A percentile compares a stretch with the other conserved stretches of the same genome.
Conservation (phyloP, 208 protist species). For the Trypanosoma lewisi region DNA sequence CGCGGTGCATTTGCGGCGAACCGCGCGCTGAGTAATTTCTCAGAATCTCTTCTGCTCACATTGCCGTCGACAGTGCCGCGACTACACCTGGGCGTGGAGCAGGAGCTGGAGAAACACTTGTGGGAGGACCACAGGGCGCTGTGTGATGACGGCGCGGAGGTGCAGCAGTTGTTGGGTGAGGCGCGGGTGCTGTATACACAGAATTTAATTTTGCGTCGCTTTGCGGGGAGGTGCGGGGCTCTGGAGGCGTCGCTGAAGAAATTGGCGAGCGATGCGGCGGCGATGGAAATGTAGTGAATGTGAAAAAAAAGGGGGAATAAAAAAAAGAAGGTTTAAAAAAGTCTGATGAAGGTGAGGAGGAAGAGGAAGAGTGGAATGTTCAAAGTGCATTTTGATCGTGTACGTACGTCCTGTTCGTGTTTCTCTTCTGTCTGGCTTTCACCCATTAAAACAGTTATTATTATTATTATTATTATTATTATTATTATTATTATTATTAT, state of each 20-base stretch:
- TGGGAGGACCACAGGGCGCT: conserved; percentile 64
- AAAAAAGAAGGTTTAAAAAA: conserved; percentile 1
- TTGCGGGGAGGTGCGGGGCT: conserved; percentile 30
- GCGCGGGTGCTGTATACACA: conserved; percentile 63
- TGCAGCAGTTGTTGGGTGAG: conserved; percentile 33
- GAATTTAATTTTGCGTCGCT: conserved; percentile 51
- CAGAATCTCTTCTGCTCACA: conserved; percentile 59
- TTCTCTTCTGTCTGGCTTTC: no score
- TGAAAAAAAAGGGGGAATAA: not conserved
- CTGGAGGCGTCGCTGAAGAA: conserved; percentile 41
- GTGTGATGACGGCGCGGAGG: conserved; percentile 44
- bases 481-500: no score
- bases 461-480: no score
- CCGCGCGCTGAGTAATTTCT: conserved; percentile 44
- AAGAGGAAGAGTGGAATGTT: no score
- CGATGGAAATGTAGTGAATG: conserved; percentile 5
- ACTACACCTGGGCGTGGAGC: conserved; percentile 62
- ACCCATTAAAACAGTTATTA: no score
- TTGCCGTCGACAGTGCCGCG: conserved; percentile 36
- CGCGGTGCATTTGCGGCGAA: conserved; percentile 25
- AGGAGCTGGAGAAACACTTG: conserved; percentile 70
- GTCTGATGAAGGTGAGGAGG: no score
- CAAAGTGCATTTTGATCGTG: no score
- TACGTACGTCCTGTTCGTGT: no score
- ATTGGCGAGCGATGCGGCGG: conserved; percentile 27